Evolutionary conservation across 129 eudicot species (phyloP).

Genomic region (Artemisia tridentata): DNA sequence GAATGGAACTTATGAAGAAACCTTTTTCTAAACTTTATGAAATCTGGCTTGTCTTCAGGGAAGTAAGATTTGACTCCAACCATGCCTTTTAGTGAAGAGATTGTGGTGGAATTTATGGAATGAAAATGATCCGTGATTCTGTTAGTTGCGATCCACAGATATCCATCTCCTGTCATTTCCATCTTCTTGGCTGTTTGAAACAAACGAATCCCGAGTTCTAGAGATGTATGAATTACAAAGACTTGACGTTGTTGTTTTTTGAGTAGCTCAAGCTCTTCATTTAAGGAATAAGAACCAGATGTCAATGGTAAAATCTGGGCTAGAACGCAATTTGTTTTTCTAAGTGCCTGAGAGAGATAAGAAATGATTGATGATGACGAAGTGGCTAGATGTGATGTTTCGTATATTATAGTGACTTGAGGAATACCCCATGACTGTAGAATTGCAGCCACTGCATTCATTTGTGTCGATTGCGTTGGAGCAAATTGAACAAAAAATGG

Average conservation of each 20-base stretch:
- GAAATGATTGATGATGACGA: slow-evolving; percentile 17
- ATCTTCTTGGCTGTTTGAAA: slow-evolving; percentile 39
- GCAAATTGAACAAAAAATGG: slow-evolving; percentile 8
- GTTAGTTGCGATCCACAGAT: slow-evolving; percentile 50
- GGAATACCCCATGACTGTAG: slow-evolving; percentile 35
- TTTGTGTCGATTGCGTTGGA: slow-evolving; percentile 28
- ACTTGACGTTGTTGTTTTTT: slow-evolving; percentile 34
- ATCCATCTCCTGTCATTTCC: slow-evolving; percentile 54
- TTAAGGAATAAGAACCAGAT: slow-evolving; percentile 6
- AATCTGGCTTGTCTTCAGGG: slow-evolving; percentile 14
- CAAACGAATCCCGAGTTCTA: slow-evolving; percentile 29
- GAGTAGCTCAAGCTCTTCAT: slow-evolving; percentile 38
- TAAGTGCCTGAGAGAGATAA: slow-evolving; percentile 32
- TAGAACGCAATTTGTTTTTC: slow-evolving; percentile 22
- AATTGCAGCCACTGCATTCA: slow-evolving; percentile 47
- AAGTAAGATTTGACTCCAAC: slow-evolving; percentile 48
- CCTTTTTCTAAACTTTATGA: slow-evolving; percentile 27
- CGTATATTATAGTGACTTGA: slow-evolving; percentile 31
- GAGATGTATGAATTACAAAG: slow-evolving; percentile 46
- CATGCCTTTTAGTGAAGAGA: slow-evolving; percentile 50
- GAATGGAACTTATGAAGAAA: slow-evolving; percentile 29
- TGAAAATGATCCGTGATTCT: slow-evolving; percentile 33
- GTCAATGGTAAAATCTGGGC: slow-evolving; percentile 30
- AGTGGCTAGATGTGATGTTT: slow-evolving; percentile 22
- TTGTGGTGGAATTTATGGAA: slow-evolving; percentile 25